Conservation (phyloP, 192 early-diverging fungal genomes). For the Coemansia sp. region DNA sequence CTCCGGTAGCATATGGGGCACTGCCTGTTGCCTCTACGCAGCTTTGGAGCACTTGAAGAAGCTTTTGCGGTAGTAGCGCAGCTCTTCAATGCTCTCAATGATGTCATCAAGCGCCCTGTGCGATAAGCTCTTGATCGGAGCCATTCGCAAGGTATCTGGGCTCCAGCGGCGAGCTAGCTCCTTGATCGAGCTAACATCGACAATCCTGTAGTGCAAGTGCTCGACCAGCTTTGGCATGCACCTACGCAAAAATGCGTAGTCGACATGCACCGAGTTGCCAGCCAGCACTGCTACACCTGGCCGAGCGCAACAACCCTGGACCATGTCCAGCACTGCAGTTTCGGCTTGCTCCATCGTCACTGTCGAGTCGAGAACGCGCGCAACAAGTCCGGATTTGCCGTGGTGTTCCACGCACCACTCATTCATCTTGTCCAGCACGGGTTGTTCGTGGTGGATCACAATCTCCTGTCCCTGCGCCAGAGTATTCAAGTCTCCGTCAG, state of each 20-base stretch:
- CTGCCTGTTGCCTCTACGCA: not conserved
- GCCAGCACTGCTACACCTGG: slow-evolving; percentile 68
- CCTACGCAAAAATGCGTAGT: slow-evolving; percentile 77
- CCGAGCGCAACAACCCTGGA: slow-evolving; percentile 66
- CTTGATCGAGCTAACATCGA: slow-evolving; percentile 89
- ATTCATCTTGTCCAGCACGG: slow-evolving; percentile 82
- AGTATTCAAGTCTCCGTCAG: slow-evolving; percentile 81
- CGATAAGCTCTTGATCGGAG: slow-evolving; percentile 59
- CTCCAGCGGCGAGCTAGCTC: slow-evolving; percentile 84
- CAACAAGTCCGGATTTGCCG: slow-evolving; percentile 78
- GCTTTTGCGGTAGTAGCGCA: slow-evolving; percentile 66
- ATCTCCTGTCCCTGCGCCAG: slow-evolving; percentile 73
- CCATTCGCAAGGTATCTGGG: slow-evolving; percentile 47
- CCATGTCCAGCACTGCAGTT: slow-evolving; percentile 65
- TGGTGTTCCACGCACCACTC: slow-evolving; percentile 90
- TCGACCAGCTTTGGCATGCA: slow-evolving; percentile 76
- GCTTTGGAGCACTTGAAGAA: slow-evolving; percentile 56
- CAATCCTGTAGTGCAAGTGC: slow-evolving; percentile 79
- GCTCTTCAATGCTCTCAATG: slow-evolving; percentile 83
- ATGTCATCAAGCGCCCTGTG: slow-evolving; percentile 93
- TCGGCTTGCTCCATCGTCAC: slow-evolving; percentile 70
- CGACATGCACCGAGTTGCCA: slow-evolving; percentile 92
- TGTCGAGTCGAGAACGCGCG: slow-evolving; percentile 65
- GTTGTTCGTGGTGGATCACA: slow-evolving; percentile 68
- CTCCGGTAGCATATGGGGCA: not conserved